Base-by-base conservation (phyloP, 2,329 filamentous ascomycete genomes). In the Capronia epimyces region DNA sequence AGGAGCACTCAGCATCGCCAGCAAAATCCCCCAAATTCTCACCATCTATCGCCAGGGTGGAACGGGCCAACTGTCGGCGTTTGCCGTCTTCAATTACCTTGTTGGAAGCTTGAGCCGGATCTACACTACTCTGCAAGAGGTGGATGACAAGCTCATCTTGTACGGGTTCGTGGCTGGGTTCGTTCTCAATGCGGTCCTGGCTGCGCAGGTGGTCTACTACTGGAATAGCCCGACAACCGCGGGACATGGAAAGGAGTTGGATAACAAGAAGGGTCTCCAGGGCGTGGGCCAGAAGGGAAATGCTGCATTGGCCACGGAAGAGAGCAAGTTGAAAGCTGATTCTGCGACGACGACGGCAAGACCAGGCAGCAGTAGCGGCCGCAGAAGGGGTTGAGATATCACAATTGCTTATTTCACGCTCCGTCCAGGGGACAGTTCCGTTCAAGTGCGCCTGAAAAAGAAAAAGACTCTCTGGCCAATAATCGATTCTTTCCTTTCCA, bases 71-170 rank as follows among this genome's bases (percentile, higher is more conserved):
- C 77, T 98, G 68, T 96, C 89, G 66, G 91, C 93, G 45, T 97
- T 97, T 69, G 88, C 93, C 52, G 93, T 98, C 62, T 95, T 98
- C 80, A 97, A 96, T 77, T 98, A 95, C 72, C 87, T 98, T 64
- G 77, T 84, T 62, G 93, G 94, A 32, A 95, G 89, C 37, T 81
- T 97, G 52, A 87, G 89, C 21, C 87, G 93, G 66, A 95, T 98
- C 73, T 98, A 96, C 71, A 98, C 93, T 25, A 98, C 94, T 7
- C 75, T 98, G 51, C 90, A 97, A 66, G 93, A 98, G 75, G 93
- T 98, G 53, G 87, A 95, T 68, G 93, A 98, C 71, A 90, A 90
- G 71, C 78, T 97, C 52, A 97, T 98, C 63, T 79, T 98, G 21
- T 97, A 95, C 72, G 87, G 90, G 44, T 97, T 95, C 76, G 73